Percentiles rank a stretch among this genome's conserved stretches.
Evolutionary conservation across 2,329 filamentous ascomycete genomes (phyloP).

Genomic region (Fusarium hainanense): DNA sequence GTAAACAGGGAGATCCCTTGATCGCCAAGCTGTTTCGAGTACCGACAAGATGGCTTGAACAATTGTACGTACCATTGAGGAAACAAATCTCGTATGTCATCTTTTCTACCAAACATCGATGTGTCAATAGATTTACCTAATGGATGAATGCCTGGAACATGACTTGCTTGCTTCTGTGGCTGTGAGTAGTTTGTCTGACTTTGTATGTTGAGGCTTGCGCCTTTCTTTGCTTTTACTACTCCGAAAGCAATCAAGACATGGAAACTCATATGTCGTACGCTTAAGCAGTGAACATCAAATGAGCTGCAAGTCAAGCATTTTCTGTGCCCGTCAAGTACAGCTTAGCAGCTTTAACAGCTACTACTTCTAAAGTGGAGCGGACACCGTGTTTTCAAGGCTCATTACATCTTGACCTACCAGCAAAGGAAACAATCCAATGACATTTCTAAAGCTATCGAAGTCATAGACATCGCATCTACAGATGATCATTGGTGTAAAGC

Average conservation of each 20-base stretch:
- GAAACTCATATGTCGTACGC: not conserved
- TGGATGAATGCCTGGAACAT: not conserved
- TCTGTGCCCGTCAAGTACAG: not conserved
- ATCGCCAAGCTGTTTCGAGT: not conserved
- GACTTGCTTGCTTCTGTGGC: not conserved
- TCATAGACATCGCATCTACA: not conserved
- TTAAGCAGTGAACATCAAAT: not conserved
- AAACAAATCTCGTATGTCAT: not conserved
- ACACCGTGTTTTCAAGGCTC: not conserved
- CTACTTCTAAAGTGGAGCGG: not conserved
- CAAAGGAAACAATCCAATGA: not conserved
- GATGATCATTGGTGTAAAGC: not conserved
- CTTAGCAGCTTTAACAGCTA: not conserved
- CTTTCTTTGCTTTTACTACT: not conserved
- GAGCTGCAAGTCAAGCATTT: not conserved
- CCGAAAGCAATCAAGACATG: not conserved
- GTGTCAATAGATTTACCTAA: too few relatives aligned
- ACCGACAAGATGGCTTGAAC: not conserved
- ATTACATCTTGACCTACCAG: not conserved
- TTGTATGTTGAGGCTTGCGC: not conserved
- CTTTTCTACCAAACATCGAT: not conserved
- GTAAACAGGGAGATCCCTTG: not conserved
- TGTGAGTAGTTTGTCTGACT: not conserved
- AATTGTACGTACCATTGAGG: not conserved
- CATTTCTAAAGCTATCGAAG: not conserved